phyloP scores from a whole-genome alignment of 306 rosid species.

The Prunus mongolica region DNA sequence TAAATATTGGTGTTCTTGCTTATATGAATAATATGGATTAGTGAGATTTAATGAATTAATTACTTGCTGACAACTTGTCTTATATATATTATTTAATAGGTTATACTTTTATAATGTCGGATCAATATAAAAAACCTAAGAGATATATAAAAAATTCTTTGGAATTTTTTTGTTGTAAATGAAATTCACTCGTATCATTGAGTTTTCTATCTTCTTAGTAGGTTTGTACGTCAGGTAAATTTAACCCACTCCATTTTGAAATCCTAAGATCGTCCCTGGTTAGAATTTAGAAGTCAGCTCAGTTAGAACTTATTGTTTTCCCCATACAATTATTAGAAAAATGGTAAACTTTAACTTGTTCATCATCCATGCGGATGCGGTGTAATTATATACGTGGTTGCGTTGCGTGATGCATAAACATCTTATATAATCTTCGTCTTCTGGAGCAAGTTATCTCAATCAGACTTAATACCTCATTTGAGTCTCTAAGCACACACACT shows the following conservation, averaged over 20 bases:
- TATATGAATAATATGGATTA: no score
- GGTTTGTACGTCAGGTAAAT: accelerated
- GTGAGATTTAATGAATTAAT: no score
- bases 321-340: not conserved
- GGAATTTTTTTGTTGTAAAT: no score
- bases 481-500: constrained; percentile 1
- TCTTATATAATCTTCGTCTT: not conserved
- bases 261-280: accelerated
- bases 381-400: constrained; percentile 9
- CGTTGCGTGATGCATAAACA: constrained; percentile 26
- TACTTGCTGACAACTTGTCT: no score
- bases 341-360: not conserved
- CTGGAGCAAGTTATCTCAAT: constrained; percentile 21
- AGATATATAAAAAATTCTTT: no score
- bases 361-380: not conserved
- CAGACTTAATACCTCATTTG: constrained; percentile 3
- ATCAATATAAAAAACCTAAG: no score
- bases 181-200: no score
- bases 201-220: no score
- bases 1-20: no score
- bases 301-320: not conserved
- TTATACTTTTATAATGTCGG: no score
- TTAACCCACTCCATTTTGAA: accelerated
- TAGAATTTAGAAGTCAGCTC: not conserved
- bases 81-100: no score